These are phyloP conservation scores for Pachysolen tannophilus DNA, from an alignment of 805 yeast species.

Conservation along the genomic window DNA sequence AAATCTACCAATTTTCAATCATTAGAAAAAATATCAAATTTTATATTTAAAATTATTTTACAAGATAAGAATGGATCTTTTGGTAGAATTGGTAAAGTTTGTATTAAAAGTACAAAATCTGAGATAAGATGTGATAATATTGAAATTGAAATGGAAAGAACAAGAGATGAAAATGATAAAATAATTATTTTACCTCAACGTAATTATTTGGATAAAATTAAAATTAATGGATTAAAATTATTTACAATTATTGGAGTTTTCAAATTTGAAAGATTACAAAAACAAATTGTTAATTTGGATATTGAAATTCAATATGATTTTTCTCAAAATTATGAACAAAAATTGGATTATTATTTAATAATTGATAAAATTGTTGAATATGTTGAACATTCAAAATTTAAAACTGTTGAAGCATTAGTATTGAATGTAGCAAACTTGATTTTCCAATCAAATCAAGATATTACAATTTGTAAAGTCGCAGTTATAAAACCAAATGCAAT, in stretches of 20 bases:
- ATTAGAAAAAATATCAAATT: slow-evolving; percentile 27
- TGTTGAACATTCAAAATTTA: slow-evolving; percentile 74
- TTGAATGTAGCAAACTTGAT: slow-evolving; percentile 47
- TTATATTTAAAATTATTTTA: slow-evolving; percentile 17
- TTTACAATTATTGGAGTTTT: slow-evolving; percentile 89
- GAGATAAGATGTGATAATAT: slow-evolving; percentile 50
- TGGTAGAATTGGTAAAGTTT: slow-evolving; percentile 14
- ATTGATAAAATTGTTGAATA: slow-evolving; percentile 45
- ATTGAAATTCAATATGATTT: slow-evolving; percentile 33
- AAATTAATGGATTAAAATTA: slow-evolving; percentile 44
- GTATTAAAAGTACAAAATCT: slow-evolving; percentile 40
- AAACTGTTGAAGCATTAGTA: slow-evolving; percentile 91
- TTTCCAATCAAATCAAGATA: slow-evolving; percentile 8
- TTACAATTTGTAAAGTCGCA: slow-evolving; percentile 32
- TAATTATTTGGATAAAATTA: neutral
- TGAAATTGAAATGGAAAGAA: slow-evolving; percentile 31
- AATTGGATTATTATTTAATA: slow-evolving; percentile 27
- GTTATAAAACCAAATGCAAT: slow-evolving; percentile 89
- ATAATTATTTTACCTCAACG: neutral
- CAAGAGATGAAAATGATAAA: slow-evolving; percentile 9
- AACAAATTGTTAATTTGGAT: slow-evolving; percentile 66
- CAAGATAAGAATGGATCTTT: slow-evolving; percentile 4
- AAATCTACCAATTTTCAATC: slow-evolving; percentile 32
- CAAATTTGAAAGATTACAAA: slow-evolving; percentile 77
- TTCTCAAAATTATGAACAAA: slow-evolving; percentile 6